Evolutionary conservation across 2,329 filamentous ascomycete genomes (phyloP), one percentile per base, ranked within the genome.

Genomic region (Fusarium sp.): DNA sequence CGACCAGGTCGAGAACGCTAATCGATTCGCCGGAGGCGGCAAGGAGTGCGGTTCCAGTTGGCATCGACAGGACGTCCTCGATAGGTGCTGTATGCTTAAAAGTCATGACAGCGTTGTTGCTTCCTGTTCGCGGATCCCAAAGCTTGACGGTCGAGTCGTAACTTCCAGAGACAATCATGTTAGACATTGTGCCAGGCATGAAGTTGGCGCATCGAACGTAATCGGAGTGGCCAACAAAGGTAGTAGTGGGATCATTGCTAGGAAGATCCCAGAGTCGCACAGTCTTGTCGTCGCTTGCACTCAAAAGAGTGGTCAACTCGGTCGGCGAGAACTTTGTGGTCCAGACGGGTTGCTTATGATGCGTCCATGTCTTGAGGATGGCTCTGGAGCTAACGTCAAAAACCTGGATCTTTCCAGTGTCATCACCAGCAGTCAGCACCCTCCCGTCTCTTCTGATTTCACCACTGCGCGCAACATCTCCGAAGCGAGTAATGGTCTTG

Each of bases 251-350:
- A 67, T 88, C 86, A 75, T 93, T 90, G 76, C 89, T 91, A 11
- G 96, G 92, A 69, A 99, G 83, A 81, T 98, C 95, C 97, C 97
- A 99, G 58, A 98, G 81, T 55, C 94, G 88, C 52, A 99, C 94
- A 5, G 94, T 97, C 73, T 90, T 90, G 81, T 99, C 96, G 79
- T 99, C 96, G 77, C 92, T 94, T 53, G 92, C 91, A 76, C 92
- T 97, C 86, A 99, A 91, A 62, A 98, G 83, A 5, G 89, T 89
- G 1, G 96, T 99, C 69, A 94, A 86, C 65, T 96, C 91, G n/a
- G 86, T 87, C 2, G 94, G 93, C n/a, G 92, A 95, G 86, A 97
- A 99, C 79, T 91, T 91, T 45, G 94, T 95, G 26, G 91, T 89
- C 91, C 95, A 97, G 26, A 97, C 93, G 15, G 96, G 93, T 84